Conservation (phyloP, 1,284 basidiomycete species). For the Dichomitus squalens region DNA sequence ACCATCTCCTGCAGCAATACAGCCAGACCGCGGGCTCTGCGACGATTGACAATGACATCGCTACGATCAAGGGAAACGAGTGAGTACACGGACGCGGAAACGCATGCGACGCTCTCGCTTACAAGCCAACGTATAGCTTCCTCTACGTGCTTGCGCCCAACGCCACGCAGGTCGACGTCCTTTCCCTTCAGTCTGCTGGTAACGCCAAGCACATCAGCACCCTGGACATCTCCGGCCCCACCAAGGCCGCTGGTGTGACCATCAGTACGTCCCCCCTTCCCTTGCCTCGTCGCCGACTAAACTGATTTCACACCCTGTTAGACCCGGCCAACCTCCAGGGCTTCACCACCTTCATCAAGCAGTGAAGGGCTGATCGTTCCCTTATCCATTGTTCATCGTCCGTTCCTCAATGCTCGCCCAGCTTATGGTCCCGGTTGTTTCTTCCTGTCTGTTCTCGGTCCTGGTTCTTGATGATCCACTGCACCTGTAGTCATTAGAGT, state of each 20-base stretch:
- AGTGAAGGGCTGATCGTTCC: not conserved
- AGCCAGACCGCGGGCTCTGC: slow-evolving; percentile 38
- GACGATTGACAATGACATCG: slow-evolving; percentile 51
- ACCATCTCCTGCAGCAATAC: slow-evolving; percentile 42
- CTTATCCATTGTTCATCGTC: not conserved
- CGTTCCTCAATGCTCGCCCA: too few relatives aligned
- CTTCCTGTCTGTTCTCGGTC: not conserved
- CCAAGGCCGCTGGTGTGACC: slow-evolving; percentile 39
- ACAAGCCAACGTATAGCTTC: slow-evolving; percentile 32
- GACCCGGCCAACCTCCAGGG: slow-evolving; percentile 44
- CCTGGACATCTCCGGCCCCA: slow-evolving; percentile 42
- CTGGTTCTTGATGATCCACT: not conserved
- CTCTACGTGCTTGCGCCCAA: slow-evolving; percentile 46
- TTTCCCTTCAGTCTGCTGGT: slow-evolving; percentile 44
- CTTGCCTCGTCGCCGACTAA: not conserved
- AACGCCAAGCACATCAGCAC: slow-evolving; percentile 42
- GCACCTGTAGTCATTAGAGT: too few relatives aligned
- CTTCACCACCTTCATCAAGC: slow-evolving; percentile 42
- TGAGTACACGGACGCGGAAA: slow-evolving; percentile 29
- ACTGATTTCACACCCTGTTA: slow-evolving; percentile 9
- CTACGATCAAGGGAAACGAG: slow-evolving; percentile 47
- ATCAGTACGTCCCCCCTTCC: slow-evolving; percentile 36
- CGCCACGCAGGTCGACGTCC: slow-evolving; percentile 41
- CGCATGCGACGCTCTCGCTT: not conserved
- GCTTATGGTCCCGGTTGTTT: not conserved